Evolutionary conservation across 495 filamentous ascomycete species (phyloP).

Genomic region (Hypoxylon perforatum): DNA sequence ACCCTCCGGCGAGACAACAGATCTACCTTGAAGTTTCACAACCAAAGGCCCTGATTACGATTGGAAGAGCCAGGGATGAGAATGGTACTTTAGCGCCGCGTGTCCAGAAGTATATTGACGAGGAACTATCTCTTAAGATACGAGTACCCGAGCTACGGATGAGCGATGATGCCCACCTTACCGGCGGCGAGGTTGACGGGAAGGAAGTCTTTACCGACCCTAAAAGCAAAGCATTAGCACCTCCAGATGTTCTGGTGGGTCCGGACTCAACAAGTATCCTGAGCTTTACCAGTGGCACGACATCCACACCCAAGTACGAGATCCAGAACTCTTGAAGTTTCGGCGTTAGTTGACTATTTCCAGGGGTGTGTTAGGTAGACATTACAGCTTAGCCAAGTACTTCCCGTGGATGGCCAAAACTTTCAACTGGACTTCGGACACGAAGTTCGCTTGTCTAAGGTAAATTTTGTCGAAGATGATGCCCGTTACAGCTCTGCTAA

Average conservation of each 20-base stretch:
- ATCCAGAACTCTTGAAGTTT: no score
- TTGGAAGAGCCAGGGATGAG: constrained; percentile 81
- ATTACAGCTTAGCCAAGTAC: constrained; percentile 89
- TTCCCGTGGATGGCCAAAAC: constrained; percentile 91
- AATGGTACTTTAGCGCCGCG: constrained; percentile 73
- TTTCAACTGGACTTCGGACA: no score
- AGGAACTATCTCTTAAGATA: constrained; percentile 76
- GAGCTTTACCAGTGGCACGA: no score
- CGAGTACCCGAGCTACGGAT: constrained; percentile 82
- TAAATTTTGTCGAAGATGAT: no score
- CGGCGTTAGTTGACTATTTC: no score
- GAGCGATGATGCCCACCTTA: constrained; percentile 75
- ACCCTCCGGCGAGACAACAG: constrained; percentile 87
- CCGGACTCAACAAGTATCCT: constrained; percentile 93
- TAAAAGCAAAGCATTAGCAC: constrained; percentile 60
- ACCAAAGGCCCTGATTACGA: constrained; percentile 81
- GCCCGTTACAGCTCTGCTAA: no score
- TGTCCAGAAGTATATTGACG: constrained; percentile 79
- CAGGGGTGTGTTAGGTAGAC: constrained; percentile 89
- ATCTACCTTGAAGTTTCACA: constrained; percentile 91
- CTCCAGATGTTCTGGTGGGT: constrained; percentile 83
- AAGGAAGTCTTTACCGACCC: constrained; percentile 73
- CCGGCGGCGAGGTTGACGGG: constrained; percentile 72
- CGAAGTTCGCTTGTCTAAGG: no score
- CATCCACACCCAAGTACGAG: no score